Percentiles rank a stretch among this genome's conserved stretches.
Evolutionary conservation across 345 rosid species (phyloP).

Genomic region (Raphanus raphanistrum): DNA sequence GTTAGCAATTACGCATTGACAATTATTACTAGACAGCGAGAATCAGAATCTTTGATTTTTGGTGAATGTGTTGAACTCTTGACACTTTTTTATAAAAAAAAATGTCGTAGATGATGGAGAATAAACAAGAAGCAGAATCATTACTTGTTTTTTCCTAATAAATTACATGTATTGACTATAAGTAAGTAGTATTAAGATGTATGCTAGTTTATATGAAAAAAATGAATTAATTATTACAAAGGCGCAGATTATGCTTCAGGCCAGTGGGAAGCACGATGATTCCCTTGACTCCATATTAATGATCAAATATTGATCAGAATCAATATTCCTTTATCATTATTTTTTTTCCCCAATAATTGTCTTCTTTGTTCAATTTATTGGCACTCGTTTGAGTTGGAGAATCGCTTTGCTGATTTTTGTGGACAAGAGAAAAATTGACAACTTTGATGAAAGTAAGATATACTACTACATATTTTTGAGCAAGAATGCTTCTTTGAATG

Average conservation of each 20-base stretch:
- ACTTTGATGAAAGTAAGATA: neutral
- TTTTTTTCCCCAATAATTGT: neutral
- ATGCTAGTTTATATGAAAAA: neutral
- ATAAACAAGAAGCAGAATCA: neutral
- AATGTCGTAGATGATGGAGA: neutral
- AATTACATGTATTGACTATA: neutral
- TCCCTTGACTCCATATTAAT: conserved; percentile 15
- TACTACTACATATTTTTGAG: neutral
- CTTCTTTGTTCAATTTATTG: neutral
- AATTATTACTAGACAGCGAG: neutral
- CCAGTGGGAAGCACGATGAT: conserved; percentile 42
- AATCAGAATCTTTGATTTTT: conserved; percentile 8
- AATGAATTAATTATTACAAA: conserved; percentile 5
- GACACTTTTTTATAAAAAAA: neutral
- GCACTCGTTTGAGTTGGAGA: conserved; percentile 6
- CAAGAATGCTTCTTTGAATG: neutral
- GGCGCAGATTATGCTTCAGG: conserved; percentile 11
- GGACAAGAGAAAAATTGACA: neutral
- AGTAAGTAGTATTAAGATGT: neutral
- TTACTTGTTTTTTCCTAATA: neutral
- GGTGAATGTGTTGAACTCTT: conserved; percentile 19
- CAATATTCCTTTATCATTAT: conserved; percentile 10
- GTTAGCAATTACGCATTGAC: neutral
- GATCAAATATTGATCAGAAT: conserved; percentile 12
- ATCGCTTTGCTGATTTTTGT: neutral